Evolutionary conservation across 2,329 filamentous ascomycete species (phyloP).

Genomic region (Microdochium trichocladiopsis): DNA sequence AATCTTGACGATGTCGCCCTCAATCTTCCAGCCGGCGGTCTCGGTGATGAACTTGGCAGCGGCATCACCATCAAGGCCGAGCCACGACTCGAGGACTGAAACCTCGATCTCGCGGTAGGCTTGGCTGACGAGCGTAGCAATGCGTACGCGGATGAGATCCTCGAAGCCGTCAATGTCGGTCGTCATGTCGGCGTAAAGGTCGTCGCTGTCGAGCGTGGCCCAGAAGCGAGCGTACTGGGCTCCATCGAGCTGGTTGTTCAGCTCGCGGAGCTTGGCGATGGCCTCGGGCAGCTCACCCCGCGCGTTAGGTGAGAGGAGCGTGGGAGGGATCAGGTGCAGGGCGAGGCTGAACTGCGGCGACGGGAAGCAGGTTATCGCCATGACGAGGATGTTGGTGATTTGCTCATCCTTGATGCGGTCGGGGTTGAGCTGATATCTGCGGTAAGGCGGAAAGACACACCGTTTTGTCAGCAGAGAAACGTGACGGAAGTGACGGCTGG

Average conservation of each 20-base stretch:
- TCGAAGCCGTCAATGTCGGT: slow-evolving; percentile 95
- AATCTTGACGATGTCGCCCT: slow-evolving; percentile 62
- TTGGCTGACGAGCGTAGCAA: slow-evolving; percentile 80
- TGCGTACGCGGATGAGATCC: slow-evolving; percentile 83
- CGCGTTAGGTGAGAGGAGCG: slow-evolving; percentile 59
- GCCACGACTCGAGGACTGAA: slow-evolving; percentile 64
- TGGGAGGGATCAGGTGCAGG: slow-evolving; percentile 86
- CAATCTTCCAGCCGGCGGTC: slow-evolving; percentile 81
- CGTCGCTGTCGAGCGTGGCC: slow-evolving; percentile 85
- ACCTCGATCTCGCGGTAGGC: slow-evolving; percentile 68
- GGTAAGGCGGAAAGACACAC: slow-evolving; percentile 4
- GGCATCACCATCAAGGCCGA: slow-evolving; percentile 61
- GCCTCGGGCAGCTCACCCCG: slow-evolving; percentile 77
- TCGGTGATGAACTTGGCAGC: slow-evolving; percentile 75
- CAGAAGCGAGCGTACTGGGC: slow-evolving; percentile 92
- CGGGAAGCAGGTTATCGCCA: slow-evolving; percentile 94
- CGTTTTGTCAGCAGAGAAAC: not conserved
- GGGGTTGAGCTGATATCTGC: slow-evolving; percentile 98
- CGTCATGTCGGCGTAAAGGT: slow-evolving; percentile 90
- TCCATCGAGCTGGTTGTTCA: slow-evolving; percentile 82
- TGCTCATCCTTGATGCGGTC: slow-evolving; percentile 95
- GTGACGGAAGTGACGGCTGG: not conserved
- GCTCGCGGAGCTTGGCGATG: slow-evolving; percentile 74
- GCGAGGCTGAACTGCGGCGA: slow-evolving; percentile 91
- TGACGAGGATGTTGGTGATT: slow-evolving; percentile 98